Evolutionary conservation across 1,284 basidiomycete species (phyloP).

Genomic region (Inonotus hispidus): DNA sequence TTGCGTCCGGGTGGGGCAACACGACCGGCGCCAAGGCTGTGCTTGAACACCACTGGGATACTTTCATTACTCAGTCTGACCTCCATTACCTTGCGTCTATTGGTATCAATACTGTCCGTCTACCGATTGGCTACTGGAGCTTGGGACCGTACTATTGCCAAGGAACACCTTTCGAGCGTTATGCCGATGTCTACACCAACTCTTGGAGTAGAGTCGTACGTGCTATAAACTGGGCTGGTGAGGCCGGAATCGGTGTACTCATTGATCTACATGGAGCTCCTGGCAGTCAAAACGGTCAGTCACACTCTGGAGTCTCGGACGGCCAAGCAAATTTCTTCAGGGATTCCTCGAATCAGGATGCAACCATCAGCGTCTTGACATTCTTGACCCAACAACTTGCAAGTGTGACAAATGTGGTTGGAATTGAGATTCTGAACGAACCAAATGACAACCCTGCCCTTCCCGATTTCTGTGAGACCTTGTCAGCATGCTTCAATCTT

Average conservation of each 20-base stretch:
- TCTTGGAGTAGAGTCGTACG: slow-evolving; percentile 57
- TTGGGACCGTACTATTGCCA: slow-evolving; percentile 42
- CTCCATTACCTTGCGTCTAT: slow-evolving; percentile 55
- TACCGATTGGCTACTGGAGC: slow-evolving; percentile 69
- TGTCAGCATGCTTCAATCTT: not conserved
- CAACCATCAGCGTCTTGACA: slow-evolving; percentile 54
- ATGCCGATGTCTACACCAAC: slow-evolving; percentile 56
- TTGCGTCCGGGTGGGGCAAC: slow-evolving; percentile 49
- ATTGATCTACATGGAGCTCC: slow-evolving; percentile 72
- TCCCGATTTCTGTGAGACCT: slow-evolving; percentile 47
- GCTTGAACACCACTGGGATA: slow-evolving; percentile 77
- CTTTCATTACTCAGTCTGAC: slow-evolving; percentile 63
- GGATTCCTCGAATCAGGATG: slow-evolving; percentile 43
- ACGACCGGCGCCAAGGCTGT: slow-evolving; percentile 42
- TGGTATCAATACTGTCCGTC: slow-evolving; percentile 69
- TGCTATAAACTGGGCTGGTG: slow-evolving; percentile 64
- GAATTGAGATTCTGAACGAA: slow-evolving; percentile 76
- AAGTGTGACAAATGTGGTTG: slow-evolving; percentile 68
- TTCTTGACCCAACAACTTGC: slow-evolving; percentile 54
- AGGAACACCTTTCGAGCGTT: slow-evolving; percentile 53
- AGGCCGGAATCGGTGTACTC: slow-evolving; percentile 65
- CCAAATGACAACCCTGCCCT: slow-evolving; percentile 46
- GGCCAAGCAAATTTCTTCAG: slow-evolving; percentile 52
- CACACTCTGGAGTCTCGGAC: slow-evolving; percentile 72
- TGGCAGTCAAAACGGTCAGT: slow-evolving; percentile 66